Evolutionary conservation across 1,284 basidiomycete species (phyloP).

Genomic region (Cerioporus squamosus): DNA sequence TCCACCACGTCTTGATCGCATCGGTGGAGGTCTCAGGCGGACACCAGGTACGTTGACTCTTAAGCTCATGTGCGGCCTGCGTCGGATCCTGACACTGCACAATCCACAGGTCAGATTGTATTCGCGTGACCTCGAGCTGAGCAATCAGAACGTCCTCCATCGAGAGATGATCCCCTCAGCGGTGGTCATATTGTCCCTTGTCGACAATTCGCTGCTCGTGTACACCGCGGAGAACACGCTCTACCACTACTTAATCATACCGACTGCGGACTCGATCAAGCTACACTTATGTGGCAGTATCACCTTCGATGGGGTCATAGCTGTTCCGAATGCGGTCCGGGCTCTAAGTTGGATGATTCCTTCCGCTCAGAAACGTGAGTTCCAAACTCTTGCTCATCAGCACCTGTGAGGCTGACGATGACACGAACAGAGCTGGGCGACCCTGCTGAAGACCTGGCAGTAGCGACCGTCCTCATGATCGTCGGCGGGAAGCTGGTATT

Average conservation of each 20-base stretch:
- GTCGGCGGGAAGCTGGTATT: conserved; percentile 93
- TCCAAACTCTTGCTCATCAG: conserved; percentile 32
- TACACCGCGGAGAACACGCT: conserved; percentile 98
- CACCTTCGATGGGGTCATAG: conserved; percentile 91
- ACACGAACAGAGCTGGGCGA: conserved; percentile 80
- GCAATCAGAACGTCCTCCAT: conserved; percentile 84
- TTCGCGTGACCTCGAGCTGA: conserved; percentile 93
- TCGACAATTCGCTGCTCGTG: conserved; percentile 96
- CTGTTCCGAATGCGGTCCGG: conserved; percentile 83
- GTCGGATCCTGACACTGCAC: background rate
- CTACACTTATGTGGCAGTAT: conserved; percentile 95
- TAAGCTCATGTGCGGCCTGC: too few species aligned
- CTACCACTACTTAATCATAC: conserved; percentile 91
- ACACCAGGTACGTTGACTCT: conserved; percentile 65
- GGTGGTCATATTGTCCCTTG: conserved; percentile 85
- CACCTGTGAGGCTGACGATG: conserved; percentile 3
- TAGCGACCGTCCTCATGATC: conserved; percentile 96
- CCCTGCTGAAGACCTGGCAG: conserved; percentile 90
- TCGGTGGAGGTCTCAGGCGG: conserved; percentile 85
- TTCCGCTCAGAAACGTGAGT: conserved; percentile 82
- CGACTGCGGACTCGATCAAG: conserved; percentile 83
- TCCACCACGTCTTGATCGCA: conserved; percentile 93
- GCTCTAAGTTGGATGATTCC: conserved; percentile 99
- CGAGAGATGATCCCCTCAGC: conserved; percentile 81
- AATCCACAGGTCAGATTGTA: conserved; percentile 82